Evolutionary conservation across 176 grass and related monocot genomes (phyloP), one percentile per base, ranked within the genome.

Genomic region (Cymbopogon citratus): DNA sequence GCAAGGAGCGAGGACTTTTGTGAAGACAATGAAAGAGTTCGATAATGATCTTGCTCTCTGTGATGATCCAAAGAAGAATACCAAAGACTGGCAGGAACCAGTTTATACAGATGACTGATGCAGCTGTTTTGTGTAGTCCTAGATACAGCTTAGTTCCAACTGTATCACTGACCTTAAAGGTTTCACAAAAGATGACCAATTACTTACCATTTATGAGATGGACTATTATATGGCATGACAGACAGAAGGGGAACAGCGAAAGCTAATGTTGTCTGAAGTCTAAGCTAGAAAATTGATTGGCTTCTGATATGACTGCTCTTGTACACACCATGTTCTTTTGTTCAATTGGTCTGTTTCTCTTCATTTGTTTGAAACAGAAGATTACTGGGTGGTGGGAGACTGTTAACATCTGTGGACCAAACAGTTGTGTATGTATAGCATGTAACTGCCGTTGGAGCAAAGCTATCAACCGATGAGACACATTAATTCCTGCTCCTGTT

Each of bases 11-110:
- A 98, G 52, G 85, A 93, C 68, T 3, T 91, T 93, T 71, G 91
- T 95, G 68, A 98, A 98, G 86, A 98, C 96, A 27, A 91, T 95
- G 78, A 93, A 95, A 80, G 96, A 98, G 85, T 86, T 91, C 7
- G 82, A 88, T 34, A 86, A 66, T n/a, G 96, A 98, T 86, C 92
- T 94, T 81, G 85, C 80, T 64, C 92, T 98, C 23, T 91, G 90
- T 13, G 92, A 98, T 25, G 95, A 94, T 27, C 79, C 91, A 19
- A 95, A 98, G 69, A 95, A 95, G 85, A 98, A 94, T 68, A 93
- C 90, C 6, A 91, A 93, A 54, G 60, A 82, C 75, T 95, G 92
- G 92, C 78, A 98, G 88, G 71, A 90, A 79, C 92, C 95, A 54
- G 92, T 95, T 87, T 90, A 93, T 81, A 93, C 88, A 33, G 91